phyloP scores from a whole-genome alignment of 176 grass and related monocot genomes.

The Bonia amplexicaulis region DNA sequence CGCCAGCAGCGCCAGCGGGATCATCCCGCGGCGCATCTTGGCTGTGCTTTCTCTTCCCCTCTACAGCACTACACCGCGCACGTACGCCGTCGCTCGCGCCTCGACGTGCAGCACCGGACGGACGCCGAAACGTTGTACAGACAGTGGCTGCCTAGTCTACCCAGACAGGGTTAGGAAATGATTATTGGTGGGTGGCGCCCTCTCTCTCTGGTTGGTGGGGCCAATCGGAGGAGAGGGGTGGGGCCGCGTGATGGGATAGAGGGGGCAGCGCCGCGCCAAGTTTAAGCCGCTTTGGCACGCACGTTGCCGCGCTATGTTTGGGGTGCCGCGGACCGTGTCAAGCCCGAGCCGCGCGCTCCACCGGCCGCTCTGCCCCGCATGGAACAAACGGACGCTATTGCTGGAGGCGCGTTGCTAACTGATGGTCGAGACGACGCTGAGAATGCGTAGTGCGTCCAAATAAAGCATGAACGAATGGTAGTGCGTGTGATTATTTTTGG shows the following conservation, averaged over 20 bases:
- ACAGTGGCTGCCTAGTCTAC: too few relatives aligned
- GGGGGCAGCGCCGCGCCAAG: conserved; percentile 16
- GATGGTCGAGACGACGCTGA: too few relatives aligned
- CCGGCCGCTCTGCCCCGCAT: too few relatives aligned
- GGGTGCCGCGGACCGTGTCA: neutral
- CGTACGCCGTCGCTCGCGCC: neutral
- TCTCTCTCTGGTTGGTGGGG: conserved; percentile 45
- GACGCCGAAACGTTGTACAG: neutral
- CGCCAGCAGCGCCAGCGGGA: conserved; percentile 38
- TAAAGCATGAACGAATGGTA: too few relatives aligned
- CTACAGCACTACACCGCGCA: neutral
- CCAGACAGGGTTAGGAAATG: too few relatives aligned
- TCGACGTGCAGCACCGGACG: neutral
- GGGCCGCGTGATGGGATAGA: conserved; percentile 27
- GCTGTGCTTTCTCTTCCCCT: neutral
- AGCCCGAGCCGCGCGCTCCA: neutral
- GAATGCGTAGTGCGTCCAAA: too few relatives aligned
- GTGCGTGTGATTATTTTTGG: too few relatives aligned
- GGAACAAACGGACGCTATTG: too few relatives aligned
- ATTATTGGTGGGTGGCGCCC: conserved; percentile 10
- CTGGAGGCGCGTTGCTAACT: too few relatives aligned
- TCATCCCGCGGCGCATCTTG: conserved; percentile 18
- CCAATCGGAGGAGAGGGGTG: conserved; percentile 55
- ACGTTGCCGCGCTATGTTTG: neutral
- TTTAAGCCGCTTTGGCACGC: conserved; percentile 22